Base-by-base conservation (phyloP, 768 basidiomycete species). In the Peribolospora kevripleyi region DNA sequence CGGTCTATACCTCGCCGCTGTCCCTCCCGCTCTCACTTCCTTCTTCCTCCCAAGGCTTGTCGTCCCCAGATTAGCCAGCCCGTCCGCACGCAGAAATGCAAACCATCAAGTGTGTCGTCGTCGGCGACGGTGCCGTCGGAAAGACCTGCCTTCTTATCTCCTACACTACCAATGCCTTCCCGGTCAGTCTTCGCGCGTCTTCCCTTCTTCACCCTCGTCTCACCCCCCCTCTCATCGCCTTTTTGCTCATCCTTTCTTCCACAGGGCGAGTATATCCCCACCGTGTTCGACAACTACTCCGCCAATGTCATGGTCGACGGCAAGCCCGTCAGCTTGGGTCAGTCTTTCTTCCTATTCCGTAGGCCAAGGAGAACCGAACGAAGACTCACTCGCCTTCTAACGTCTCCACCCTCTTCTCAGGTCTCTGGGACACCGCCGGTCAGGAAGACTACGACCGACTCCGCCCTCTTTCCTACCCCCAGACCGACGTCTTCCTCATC, bases 391-490 rank as follows among this genome's bases (percentile, higher is more conserved):
- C 2, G 4, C 42, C 51, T 3, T 9, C 5, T 51, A 37, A 10
- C 37, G 3, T 14, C 25, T 3, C 52, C 38, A 46, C 55, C 0
- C 47, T 39, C 37, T 46, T 58, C 38, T 49, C 50, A 25, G 25
- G 25, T 51, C 74, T 98, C 55, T 98, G 93, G 93, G 93, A 98
- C 76, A 98, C 93, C n/a, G 93, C 93, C 42, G 93, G 93, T 61
- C 93, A 98, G 71, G 93, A 98, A 70, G 91, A 98, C 73, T 98
- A 91, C 67, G 87, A 91, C 71, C 82, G 93, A 48, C 82, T 98
- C 62, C 81, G 93, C 62, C 93, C 93, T 52, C 76, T 98, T 63
- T 91, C 86, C 59, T 98, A 98, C 71, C 93, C 93, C 37, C 93
- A 97, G 71, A 97, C 93, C 47, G 91, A 98, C 68, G 88, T 98